phyloP scores from a whole-genome alignment of 768 basidiomycete genomes.

The Termitomyces sp. region DNA sequence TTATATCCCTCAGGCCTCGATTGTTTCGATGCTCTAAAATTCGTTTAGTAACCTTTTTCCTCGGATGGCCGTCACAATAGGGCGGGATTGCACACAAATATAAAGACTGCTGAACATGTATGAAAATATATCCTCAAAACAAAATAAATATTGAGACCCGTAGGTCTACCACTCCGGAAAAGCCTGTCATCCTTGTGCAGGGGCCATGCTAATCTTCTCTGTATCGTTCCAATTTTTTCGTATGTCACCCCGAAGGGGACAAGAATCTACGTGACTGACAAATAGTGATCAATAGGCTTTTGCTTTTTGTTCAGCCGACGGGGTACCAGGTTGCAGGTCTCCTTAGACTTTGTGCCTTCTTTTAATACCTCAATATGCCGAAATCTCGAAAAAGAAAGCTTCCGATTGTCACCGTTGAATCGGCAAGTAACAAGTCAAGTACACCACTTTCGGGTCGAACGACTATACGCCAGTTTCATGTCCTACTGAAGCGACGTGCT shows the following conservation, averaged over 20 bases:
- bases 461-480: constrained; percentile 77
- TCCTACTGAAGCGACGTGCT: constrained; percentile 65
- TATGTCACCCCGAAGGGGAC: constrained; percentile 92
- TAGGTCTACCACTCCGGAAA: constrained; percentile 83
- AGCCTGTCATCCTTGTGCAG: constrained; percentile 99
- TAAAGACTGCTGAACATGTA: too few relatives aligned
- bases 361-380: constrained; percentile 23
- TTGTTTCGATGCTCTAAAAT: constrained; percentile 38
- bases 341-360: not conserved
- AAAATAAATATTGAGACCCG: constrained; percentile 43
- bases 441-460: constrained; percentile 61
- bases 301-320: constrained; percentile 10
- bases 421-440: constrained; percentile 31
- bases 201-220: constrained; percentile 99
- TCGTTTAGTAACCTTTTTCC: too few relatives aligned
- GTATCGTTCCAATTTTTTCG: constrained; percentile 99
- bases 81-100: too few relatives aligned
- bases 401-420: constrained; percentile 23
- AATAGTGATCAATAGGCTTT: constrained; percentile 2
- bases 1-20: constrained; percentile 95
- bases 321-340: not conserved
- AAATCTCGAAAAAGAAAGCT: constrained; percentile 31
- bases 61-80: too few relatives aligned
- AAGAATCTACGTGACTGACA: constrained; percentile 5
- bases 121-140: constrained; percentile 49